Percentiles rank a stretch among this genome's conserved stretches.
Evolutionary conservation across 257 asterid genomes (phyloP).

Genomic region (Solanum sitiens): DNA sequence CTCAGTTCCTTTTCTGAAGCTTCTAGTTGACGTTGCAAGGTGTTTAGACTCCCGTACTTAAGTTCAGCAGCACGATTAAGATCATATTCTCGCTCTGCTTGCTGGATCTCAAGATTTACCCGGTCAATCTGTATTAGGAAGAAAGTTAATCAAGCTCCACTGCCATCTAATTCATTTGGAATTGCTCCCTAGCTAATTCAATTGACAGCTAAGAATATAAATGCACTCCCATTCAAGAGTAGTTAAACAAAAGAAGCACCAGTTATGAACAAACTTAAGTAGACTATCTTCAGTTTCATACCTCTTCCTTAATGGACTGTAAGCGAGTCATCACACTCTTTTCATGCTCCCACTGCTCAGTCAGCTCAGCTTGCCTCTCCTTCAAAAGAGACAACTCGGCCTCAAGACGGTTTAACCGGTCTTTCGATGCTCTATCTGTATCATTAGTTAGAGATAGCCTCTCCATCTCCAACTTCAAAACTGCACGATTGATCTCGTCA

Average conservation of each 20-base stretch:
- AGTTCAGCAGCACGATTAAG: constrained; percentile 96
- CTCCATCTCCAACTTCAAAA: constrained; percentile 91
- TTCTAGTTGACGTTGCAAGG: constrained; percentile 87
- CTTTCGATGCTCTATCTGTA: constrained; percentile 82
- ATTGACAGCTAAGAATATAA: background rate
- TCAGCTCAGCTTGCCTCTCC: constrained; percentile 73
- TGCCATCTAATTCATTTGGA: background rate
- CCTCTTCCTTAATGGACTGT: constrained; percentile 92
- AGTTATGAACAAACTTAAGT: background rate
- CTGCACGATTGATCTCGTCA: constrained; percentile 82
- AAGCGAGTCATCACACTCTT: constrained; percentile 75
- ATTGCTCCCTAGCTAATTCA: background rate
- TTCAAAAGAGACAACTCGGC: constrained; percentile 68
- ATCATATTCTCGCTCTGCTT: constrained; percentile 92
- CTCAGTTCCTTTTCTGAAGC: constrained; percentile 68
- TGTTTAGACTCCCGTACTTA: constrained; percentile 75
- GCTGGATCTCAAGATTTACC: constrained; percentile 92
- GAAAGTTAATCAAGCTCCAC: background rate
- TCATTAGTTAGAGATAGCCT: constrained; percentile 84
- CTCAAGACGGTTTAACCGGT: constrained; percentile 77
- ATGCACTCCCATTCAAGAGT: background rate
- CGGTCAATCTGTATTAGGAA: constrained; percentile 60
- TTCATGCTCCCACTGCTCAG: constrained; percentile 92
- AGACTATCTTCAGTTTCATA: background rate
- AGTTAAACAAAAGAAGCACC: background rate